Evolutionary conservation across 257 asterid species (phyloP).

Genomic region (Forsythia viridissima): DNA sequence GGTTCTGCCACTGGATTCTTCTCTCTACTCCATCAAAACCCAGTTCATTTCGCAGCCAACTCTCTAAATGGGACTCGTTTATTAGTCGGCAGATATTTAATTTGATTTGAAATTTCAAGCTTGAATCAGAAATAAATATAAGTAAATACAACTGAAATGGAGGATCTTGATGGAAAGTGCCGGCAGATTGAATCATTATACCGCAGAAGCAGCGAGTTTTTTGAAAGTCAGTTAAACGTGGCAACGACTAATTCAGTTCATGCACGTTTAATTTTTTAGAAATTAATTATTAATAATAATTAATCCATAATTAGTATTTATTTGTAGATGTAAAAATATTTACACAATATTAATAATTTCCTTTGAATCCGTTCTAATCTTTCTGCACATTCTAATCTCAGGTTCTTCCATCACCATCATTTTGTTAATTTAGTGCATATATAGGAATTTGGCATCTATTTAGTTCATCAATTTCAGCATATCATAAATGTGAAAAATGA

Average conservation of each 20-base stretch:
- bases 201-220: slow-evolving; percentile 26
- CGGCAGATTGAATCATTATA: not conserved
- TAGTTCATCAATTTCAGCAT: not conserved
- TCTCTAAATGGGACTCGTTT: no score
- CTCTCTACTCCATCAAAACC: no score
- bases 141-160: not conserved
- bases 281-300: not conserved
- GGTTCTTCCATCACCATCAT: slow-evolving; percentile 23
- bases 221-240: slow-evolving; percentile 38
- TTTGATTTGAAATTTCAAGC: no score
- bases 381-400: slow-evolving; percentile 6
- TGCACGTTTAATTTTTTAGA: not conserved
- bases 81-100: no score
- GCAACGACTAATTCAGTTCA: slow-evolving; percentile 28
- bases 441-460: not conserved
- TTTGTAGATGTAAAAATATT: not conserved
- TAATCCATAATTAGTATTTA: not conserved
- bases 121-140: no score
- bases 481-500: not conserved
- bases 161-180: not conserved
- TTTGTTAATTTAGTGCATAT: not conserved
- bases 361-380: not conserved
- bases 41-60: no score
- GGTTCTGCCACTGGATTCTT: no score
- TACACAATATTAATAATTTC: not conserved